Conservation (phyloP, 352 stramenopile genomes). For the Hyaloperonospora arabidopsidis region DNA sequence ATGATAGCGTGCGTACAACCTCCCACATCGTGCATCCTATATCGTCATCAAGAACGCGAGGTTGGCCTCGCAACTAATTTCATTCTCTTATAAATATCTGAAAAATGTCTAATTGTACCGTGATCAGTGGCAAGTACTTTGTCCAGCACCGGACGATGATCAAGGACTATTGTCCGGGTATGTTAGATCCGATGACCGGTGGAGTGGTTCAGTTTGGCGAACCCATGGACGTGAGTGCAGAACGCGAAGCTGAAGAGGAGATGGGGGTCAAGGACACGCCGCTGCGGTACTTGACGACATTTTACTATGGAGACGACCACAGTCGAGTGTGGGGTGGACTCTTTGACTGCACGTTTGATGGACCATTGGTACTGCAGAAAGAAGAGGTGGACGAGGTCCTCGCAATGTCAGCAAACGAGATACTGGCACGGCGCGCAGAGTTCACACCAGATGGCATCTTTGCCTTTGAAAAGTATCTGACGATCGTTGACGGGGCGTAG, state of each 20-base stretch:
- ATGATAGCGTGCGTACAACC: slow-evolving; percentile 56
- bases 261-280: slow-evolving; percentile 66
- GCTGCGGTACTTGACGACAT: slow-evolving; percentile 47
- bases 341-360: slow-evolving; percentile 74
- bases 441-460: slow-evolving; percentile 81
- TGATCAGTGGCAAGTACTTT: slow-evolving; percentile 59
- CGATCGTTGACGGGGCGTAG: slow-evolving; percentile 19
- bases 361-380: slow-evolving; percentile 45
- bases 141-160: slow-evolving; percentile 81
- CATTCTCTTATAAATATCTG: not conserved
- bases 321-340: slow-evolving; percentile 69
- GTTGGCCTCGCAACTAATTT: slow-evolving; percentile 11
- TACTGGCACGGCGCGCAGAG: slow-evolving; percentile 43
- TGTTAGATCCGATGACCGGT: slow-evolving; percentile 75
- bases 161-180: slow-evolving; percentile 85
- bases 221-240: slow-evolving; percentile 53
- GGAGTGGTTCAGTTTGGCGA: slow-evolving; percentile 78
- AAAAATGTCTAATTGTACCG: not conserved
- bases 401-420: slow-evolving; percentile 63
- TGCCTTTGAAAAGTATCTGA: slow-evolving; percentile 68
- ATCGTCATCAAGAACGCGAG: slow-evolving; percentile 79
- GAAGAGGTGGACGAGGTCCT: slow-evolving; percentile 80
- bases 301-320: slow-evolving; percentile 58
- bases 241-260: slow-evolving; percentile 72
- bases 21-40: slow-evolving; percentile 80